These are phyloP conservation scores for Aspergillus persii DNA, from an alignment of 2,329 filamentous ascomycete genomes.

Conservation along the genomic window DNA sequence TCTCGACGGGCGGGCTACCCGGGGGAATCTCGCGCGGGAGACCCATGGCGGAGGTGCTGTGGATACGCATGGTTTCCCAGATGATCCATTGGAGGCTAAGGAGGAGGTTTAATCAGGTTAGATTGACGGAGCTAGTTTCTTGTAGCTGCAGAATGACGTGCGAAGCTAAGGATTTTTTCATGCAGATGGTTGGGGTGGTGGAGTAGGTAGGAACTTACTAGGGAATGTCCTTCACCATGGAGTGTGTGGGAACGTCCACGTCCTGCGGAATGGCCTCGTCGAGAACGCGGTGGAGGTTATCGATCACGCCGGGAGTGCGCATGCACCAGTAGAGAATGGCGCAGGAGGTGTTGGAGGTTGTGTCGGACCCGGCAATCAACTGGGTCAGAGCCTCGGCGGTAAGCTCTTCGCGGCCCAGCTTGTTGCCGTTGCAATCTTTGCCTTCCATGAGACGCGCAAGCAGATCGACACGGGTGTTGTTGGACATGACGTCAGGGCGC, in stretches of 20 bases:
- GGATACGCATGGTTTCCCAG: constrained; percentile 80
- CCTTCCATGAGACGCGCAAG: constrained; percentile 83
- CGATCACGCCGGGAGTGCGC: constrained; percentile 66
- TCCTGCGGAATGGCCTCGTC: constrained; percentile 65
- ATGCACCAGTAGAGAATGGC: constrained; percentile 76
- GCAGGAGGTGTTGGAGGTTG: constrained; percentile 72
- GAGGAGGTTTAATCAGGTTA: background rate
- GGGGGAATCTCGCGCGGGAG: constrained; percentile 72
- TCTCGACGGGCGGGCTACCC: constrained; percentile 60
- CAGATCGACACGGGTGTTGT: constrained; percentile 70
- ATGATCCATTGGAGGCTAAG: constrained; percentile 65
- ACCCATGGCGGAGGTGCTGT: constrained; percentile 82
- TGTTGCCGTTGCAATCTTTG: constrained; percentile 73
- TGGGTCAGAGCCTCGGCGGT: constrained; percentile 88
- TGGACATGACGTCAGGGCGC: constrained; percentile 60
- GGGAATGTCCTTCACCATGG: constrained; percentile 69
- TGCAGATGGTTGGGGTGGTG: background rate
- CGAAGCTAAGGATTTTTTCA: background rate
- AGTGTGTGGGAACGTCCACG: constrained; percentile 65
- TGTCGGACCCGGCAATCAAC: constrained; percentile 70
- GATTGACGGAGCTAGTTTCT: background rate
- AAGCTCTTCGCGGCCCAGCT: constrained; percentile 73
- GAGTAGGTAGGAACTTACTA: constrained; percentile 50
- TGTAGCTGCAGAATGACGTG: background rate
- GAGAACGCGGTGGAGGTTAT: constrained; percentile 72